Conservation (phyloP, 805 yeast species). For the Yamadazyma ubonensis region DNA sequence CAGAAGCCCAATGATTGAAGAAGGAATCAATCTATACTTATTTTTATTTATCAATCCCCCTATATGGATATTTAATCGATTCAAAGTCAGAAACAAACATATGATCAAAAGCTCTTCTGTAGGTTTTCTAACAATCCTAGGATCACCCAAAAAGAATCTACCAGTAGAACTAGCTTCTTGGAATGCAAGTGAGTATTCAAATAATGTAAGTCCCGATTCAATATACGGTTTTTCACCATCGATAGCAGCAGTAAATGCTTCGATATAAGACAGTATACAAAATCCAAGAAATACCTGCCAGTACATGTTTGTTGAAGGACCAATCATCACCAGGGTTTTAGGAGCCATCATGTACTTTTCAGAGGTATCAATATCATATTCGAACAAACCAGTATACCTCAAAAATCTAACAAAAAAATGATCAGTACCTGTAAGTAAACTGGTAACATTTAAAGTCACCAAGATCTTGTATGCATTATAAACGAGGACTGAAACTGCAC, state of each 20-base stretch:
- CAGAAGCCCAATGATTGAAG: constrained; percentile 55
- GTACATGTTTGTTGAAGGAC: constrained; percentile 52
- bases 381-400: constrained; percentile 19
- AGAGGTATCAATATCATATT: constrained; percentile 22
- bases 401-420: constrained; percentile 17
- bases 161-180: constrained; percentile 60
- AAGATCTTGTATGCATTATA: constrained; percentile 28
- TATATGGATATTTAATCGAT: constrained; percentile 61
- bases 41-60: constrained; percentile 56
- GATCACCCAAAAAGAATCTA: constrained; percentile 24
- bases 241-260: constrained; percentile 60
- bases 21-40: constrained; percentile 60
- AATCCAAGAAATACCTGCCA: constrained; percentile 60
- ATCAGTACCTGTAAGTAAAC: constrained; percentile 16
- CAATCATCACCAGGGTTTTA: constrained; percentile 29
- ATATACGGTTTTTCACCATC: constrained; percentile 55
- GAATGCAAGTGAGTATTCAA: constrained; percentile 73
- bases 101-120: constrained; percentile 52
- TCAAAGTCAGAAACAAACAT: constrained; percentile 54
- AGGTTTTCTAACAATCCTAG: constrained; percentile 34
- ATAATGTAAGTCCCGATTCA: constrained; percentile 68
- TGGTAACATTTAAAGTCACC: constrained; percentile 29
- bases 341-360: constrained; percentile 32
- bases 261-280: constrained; percentile 62
- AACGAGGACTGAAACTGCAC: constrained; percentile 25